A percentile compares a stretch with the other conserved stretches of the same genome.
These are phyloP conservation scores for Fusarium sp. DNA, from an alignment of 2,329 filamentous ascomycete genomes.

Conservation along the genomic window DNA sequence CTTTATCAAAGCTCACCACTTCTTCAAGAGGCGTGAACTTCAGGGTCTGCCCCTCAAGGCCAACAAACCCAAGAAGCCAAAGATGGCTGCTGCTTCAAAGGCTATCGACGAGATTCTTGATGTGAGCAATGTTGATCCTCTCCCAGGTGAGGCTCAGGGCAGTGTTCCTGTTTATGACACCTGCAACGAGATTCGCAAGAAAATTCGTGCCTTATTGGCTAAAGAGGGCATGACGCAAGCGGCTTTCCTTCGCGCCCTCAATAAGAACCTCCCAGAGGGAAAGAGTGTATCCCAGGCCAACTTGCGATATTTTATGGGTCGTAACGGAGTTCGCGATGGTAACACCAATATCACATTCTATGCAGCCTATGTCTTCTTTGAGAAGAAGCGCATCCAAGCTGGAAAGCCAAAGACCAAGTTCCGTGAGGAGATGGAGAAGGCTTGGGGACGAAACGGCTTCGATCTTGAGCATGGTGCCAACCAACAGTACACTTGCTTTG, in stretches of 20 bases:
- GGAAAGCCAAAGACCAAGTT: conserved; percentile 64
- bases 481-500: conserved; percentile 15
- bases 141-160: conserved; percentile 61
- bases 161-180: conserved; percentile 66
- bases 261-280: conserved; percentile 55
- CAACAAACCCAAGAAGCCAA: conserved; percentile 50
- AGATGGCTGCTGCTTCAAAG: conserved; percentile 44
- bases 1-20: conserved; percentile 54
- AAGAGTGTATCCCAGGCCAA: conserved; percentile 58
- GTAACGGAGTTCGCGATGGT: conserved; percentile 62
- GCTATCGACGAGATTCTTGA: conserved; percentile 51
- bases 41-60: conserved; percentile 57
- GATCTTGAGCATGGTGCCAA: conserved; percentile 35
- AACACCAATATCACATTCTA: conserved; percentile 65
- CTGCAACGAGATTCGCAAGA: conserved; percentile 68
- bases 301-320: conserved; percentile 62
- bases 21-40: conserved; percentile 65
- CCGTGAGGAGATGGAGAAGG: conserved; percentile 64
- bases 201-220: conserved; percentile 64
- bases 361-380: conserved; percentile 68
- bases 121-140: conserved; percentile 54
- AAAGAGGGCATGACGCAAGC: conserved; percentile 62
- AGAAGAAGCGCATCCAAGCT: conserved; percentile 66
- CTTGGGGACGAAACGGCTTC: conserved; percentile 47
- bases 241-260: conserved; percentile 62